phyloP scores from a whole-genome alignment of 2,329 filamentous ascomycete species.

The Orbilia ellipsospora region DNA sequence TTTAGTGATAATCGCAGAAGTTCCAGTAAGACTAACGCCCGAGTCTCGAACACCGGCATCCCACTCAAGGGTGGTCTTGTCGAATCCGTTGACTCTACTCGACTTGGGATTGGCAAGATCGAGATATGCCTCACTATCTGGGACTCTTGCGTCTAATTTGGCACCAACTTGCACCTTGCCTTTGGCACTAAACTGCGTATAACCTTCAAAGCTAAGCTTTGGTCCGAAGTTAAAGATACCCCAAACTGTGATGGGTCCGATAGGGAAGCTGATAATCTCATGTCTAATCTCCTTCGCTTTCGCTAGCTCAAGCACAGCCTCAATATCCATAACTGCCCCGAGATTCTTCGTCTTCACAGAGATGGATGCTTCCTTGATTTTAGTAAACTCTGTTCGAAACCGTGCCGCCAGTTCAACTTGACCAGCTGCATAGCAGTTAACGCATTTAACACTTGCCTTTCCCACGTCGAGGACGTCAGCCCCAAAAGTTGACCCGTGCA shows the following conservation, averaged over 20 bases:
- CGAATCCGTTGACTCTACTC: neutral
- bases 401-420: slow-evolving; percentile 10
- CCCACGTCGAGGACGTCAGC: neutral
- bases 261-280: slow-evolving; percentile 2
- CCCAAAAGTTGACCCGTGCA: neutral
- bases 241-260: slow-evolving; percentile 5
- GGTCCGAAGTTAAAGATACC: slow-evolving; percentile 31
- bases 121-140: slow-evolving; percentile 4
- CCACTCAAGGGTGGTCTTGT: slow-evolving; percentile 1
- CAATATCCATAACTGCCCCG: slow-evolving; percentile 8
- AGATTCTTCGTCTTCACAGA: slow-evolving; percentile 4
- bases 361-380: slow-evolving; percentile 21
- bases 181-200: slow-evolving; percentile 1
- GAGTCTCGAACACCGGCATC: slow-evolving; percentile 9
- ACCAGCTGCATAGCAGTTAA: slow-evolving; percentile 10
- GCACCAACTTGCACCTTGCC: slow-evolving; percentile 9
- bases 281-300: slow-evolving; percentile 2
- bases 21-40: slow-evolving; percentile 1
- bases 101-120: slow-evolving; percentile 4
- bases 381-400: slow-evolving; percentile 10
- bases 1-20: slow-evolving; percentile 9
- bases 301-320: slow-evolving; percentile 13
- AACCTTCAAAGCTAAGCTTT: neutral
- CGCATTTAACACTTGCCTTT: slow-evolving; percentile 13
- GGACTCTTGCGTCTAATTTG: slow-evolving; percentile 6